Evolutionary conservation across 345 rosid species (phyloP).

Genomic region (Salix viminalis): DNA sequence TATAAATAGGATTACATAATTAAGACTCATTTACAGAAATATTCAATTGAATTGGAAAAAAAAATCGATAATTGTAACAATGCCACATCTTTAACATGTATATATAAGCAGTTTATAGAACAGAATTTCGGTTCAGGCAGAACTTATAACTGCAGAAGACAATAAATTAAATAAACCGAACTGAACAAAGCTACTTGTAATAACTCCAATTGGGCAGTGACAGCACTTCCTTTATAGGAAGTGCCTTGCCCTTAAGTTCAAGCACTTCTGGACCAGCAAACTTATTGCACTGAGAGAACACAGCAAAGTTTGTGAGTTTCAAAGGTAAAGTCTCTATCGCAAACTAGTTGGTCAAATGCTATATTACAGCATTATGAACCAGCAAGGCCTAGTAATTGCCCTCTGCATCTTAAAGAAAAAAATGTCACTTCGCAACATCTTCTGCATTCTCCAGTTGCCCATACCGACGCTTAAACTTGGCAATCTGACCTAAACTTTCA

Average conservation of each 20-base stretch:
- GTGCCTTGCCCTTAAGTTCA: background rate
- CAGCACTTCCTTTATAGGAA: background rate
- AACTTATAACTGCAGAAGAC: background rate
- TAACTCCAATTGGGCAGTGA: background rate
- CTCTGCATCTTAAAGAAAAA: background rate
- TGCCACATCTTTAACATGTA: no score
- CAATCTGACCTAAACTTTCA: conserved; percentile 75
- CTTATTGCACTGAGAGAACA: background rate
- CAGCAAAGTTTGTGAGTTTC: background rate
- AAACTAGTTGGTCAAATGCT: background rate
- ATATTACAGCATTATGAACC: background rate
- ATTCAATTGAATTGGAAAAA: no score
- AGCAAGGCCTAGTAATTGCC: background rate
- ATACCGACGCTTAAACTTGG: conserved; percentile 75
- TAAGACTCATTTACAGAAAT: no score
- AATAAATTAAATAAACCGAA: background rate
- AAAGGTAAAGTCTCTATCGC: background rate
- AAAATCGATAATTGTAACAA: no score
- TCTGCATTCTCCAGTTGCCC: conserved; percentile 46
- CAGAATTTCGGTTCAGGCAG: no score
- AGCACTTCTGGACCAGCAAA: background rate
- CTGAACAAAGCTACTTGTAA: background rate
- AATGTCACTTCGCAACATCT: conserved; percentile 22
- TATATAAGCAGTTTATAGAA: no score
- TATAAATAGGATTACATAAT: no score